Percentiles rank a stretch among this genome's conserved stretches.
Conservation (phyloP, 2,329 filamentous ascomycete genomes). For the Bipolaris zeicola region DNA sequence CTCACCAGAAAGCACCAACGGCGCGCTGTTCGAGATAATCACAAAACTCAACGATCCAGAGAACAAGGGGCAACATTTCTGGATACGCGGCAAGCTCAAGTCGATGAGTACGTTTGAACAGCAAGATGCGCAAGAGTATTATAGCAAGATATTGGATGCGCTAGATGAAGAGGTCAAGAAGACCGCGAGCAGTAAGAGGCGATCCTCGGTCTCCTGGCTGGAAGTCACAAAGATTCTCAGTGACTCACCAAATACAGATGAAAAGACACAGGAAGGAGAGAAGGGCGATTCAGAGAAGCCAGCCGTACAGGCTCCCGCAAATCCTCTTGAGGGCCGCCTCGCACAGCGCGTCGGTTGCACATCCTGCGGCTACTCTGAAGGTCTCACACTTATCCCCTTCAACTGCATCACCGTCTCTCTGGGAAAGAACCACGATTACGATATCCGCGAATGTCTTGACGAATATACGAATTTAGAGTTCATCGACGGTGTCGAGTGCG, state of each 20-base stretch:
- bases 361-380: slow-evolving; percentile 83
- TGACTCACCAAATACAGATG: slow-evolving; percentile 17
- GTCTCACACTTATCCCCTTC: slow-evolving; percentile 88
- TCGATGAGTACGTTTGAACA: slow-evolving; percentile 95
- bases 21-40: slow-evolving; percentile 68
- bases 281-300: slow-evolving; percentile 11
- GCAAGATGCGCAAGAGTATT: slow-evolving; percentile 98
- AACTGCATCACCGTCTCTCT: slow-evolving; percentile 90
- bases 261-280: slow-evolving; percentile 8
- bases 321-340: slow-evolving; percentile 84
- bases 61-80: slow-evolving; percentile 77
- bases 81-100: slow-evolving; percentile 81
- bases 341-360: slow-evolving; percentile 90
- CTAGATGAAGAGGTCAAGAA: slow-evolving; percentile 75
- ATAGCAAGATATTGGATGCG: slow-evolving; percentile 84
- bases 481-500: slow-evolving; percentile 89
- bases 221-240: slow-evolving; percentile 33
- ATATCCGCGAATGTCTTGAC: slow-evolving; percentile 79
- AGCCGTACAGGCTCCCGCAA: slow-evolving; percentile 54
- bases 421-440: slow-evolving; percentile 65
- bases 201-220: slow-evolving; percentile 43
- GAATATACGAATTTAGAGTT: slow-evolving; percentile 83
- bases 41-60: slow-evolving; percentile 69
- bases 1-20: slow-evolving; percentile 53
- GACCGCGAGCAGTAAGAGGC: slow-evolving; percentile 51